Base-by-base conservation (phyloP, 441 rosid species). In the Kokia cookei region DNA sequence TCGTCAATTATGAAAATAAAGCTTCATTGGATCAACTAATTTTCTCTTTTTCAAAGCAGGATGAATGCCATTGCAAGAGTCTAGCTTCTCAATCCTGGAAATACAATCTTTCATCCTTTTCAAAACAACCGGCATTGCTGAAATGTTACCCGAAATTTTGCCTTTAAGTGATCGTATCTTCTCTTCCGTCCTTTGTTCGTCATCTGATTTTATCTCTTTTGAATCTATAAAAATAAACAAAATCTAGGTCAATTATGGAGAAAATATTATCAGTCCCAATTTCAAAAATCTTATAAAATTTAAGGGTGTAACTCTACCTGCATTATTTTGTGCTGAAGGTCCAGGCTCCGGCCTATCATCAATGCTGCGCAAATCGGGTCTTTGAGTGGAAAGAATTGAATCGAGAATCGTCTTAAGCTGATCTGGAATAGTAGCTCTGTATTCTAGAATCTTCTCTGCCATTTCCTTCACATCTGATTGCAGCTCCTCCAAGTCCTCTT, bases 71-170 rank as follows among this genome's bases (percentile, higher is more conserved):
- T 73, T 73, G 53, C 60, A 70, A 14, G 81, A 75, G 75, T 82
- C 82, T 37, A 85, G 75, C 48, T 80, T 77, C 58, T 85, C 88
- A 4, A 86, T 84, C 77, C 61, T 84, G 42, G 84, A 79, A 24
- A 87, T 72, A 40, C 90, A 87, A 50, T 84, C 91, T 40, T 77
- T 82, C 87, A 89, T 71, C 79, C 91, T 83, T 80, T 84, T 82
- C 70, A 82, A 50, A 72, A 84, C 80, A 40, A 76, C 19, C 13
- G 90, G 90, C 80, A 83, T 65, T 17, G 84, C 69, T 13, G 88
- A 71, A 27, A 75, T 62, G 61, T 86, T 87, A 13, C 78, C 78
- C 5, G 84, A 78, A 12, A 85, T 76, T 77, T 87, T 83, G 6
- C 82, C 82, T 71, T 76, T 82, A 17, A 86, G 68, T 79, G 84